Base-by-base conservation (phyloP, 2,329 filamentous ascomycete species). In the Orbilia oligospora region DNA sequence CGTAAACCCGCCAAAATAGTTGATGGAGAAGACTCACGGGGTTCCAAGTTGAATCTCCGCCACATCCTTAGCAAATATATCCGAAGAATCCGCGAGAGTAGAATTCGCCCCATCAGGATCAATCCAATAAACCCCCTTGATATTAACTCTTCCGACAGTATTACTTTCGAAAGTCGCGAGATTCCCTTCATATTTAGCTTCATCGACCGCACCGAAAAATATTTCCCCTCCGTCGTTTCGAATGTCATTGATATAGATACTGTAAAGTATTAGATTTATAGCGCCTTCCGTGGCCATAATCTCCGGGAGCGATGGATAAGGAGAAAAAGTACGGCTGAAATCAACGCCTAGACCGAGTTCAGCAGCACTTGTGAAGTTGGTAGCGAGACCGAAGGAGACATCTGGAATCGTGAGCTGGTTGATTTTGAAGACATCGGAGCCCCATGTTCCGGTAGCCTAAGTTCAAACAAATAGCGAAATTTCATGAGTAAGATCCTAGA, bases 391-490 rank as follows among this genome's bases (percentile, higher is more conserved):
- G 46, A 78, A 78, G 55, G 64, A 68, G 41, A 78, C 75, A 18
- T 72, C 63, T 3, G 61, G 49, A 33, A 78, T 64, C 4, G 68
- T 72, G 14, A 78, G 49, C 46, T 78, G 75, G 30, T 78, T 78
- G 48, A 78, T 78, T 56, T 78, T 72, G 68, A 78, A 72, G 44
- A 72, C 53, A n/a, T 78, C 75, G 8, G 75, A 78, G 33, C 75
- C 75, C 63, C 55, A 78, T 12, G 75, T 68, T 12, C 75, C 75
- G 65, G 58, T 67, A 6, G 75, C 73, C 73, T 77, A 55, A n/a
- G 20, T 46, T 3, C 0, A 36, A 41, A 8, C 27, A 18, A 16
- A 6, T 2, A 12, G 10, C 4, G 33, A 36, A 5, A 36, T 36
- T 9, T 9, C 9, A 36, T 36, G 3, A 36, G 33, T 36, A 36